phyloP scores from a whole-genome alignment of 768 basidiomycete species.

The Leccinellum luteum region DNA sequence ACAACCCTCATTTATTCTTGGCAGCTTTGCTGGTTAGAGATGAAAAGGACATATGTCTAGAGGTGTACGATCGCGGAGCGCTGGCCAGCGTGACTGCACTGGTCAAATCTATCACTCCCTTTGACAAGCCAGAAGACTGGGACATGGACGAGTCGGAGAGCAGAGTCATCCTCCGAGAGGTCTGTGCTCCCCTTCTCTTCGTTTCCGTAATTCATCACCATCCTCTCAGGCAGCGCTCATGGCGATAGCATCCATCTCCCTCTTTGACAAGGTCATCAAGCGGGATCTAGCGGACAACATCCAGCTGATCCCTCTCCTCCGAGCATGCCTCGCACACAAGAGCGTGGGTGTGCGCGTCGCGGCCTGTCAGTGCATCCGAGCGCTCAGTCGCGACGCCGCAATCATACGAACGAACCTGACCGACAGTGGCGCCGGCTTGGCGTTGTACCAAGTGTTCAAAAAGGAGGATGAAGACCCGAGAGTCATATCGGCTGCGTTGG shows the following conservation, averaged over 20 bases:
- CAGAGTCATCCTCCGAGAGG: constrained; percentile 59
- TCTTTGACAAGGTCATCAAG: constrained; percentile 73
- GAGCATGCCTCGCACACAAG: constrained; percentile 53
- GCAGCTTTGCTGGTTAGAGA: constrained; percentile 70
- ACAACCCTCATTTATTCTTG: not conserved
- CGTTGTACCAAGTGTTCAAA: constrained; percentile 60
- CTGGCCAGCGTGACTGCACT: constrained; percentile 53
- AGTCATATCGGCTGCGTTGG: constrained; percentile 67
- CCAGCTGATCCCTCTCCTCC: constrained; percentile 52
- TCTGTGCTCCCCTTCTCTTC: constrained; percentile 24
- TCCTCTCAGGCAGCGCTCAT: constrained; percentile 63
- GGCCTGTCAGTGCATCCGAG: constrained; percentile 82
- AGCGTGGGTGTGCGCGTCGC: constrained; percentile 80
- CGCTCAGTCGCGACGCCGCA: constrained; percentile 73
- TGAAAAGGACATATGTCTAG: constrained; percentile 60
- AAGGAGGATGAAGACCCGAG: constrained; percentile 62
- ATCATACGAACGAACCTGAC: constrained; percentile 83
- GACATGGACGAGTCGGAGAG: constrained; percentile 72
- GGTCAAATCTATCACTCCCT: constrained; percentile 53
- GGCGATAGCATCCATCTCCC: constrained; percentile 65
- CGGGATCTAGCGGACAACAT: constrained; percentile 61
- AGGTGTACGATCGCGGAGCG: constrained; percentile 69
- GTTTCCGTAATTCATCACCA: not conserved
- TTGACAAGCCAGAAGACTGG: constrained; percentile 46
- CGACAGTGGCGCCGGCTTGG: constrained; percentile 75